A percentile compares a stretch with the other conserved stretches of the same genome.
These are phyloP conservation scores for Phytophthora idaei DNA, from an alignment of 352 stramenopile species.

Conservation along the genomic window DNA sequence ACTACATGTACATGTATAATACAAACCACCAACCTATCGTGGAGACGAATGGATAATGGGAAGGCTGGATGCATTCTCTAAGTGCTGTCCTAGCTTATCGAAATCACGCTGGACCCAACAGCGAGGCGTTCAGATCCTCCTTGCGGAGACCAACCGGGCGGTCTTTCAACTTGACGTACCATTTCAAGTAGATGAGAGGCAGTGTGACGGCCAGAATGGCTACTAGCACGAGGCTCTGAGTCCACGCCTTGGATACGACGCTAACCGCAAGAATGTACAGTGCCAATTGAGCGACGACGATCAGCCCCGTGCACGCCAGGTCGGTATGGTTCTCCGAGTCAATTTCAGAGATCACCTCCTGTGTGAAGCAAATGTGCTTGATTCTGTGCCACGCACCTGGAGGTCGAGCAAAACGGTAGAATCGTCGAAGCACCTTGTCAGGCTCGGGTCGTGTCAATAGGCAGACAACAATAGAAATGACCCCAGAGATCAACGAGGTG, in stretches of 20 bases:
- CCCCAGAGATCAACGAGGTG: constrained; percentile 61
- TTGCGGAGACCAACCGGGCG: constrained; percentile 55
- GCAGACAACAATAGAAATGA: constrained; percentile 48
- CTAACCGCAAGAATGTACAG: constrained; percentile 76
- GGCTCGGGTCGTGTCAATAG: constrained; percentile 47
- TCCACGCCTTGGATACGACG: constrained; percentile 65
- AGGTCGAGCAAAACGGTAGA: constrained; percentile 73
- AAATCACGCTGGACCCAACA: constrained; percentile 37
- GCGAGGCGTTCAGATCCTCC: constrained; percentile 55
- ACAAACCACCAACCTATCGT: neutral
- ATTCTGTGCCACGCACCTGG: constrained; percentile 59
- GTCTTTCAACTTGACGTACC: constrained; percentile 73
- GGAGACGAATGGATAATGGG: neutral
- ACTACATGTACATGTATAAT: neutral
- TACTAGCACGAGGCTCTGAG: constrained; percentile 54
- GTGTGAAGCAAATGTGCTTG: constrained; percentile 71
- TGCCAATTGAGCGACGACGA: constrained; percentile 61
- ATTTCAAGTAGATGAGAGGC: constrained; percentile 78
- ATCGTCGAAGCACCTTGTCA: constrained; percentile 60
- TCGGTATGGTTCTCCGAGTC: constrained; percentile 68
- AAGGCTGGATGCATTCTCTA: constrained; percentile 7
- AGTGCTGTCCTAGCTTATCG: constrained; percentile 1
- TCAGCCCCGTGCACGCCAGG: constrained; percentile 65
- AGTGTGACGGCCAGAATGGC: constrained; percentile 43
- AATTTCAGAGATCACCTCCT: constrained; percentile 55